Evolutionary conservation across 805 yeast species (phyloP).

Genomic region (Metschnikowia kunwiensis): DNA sequence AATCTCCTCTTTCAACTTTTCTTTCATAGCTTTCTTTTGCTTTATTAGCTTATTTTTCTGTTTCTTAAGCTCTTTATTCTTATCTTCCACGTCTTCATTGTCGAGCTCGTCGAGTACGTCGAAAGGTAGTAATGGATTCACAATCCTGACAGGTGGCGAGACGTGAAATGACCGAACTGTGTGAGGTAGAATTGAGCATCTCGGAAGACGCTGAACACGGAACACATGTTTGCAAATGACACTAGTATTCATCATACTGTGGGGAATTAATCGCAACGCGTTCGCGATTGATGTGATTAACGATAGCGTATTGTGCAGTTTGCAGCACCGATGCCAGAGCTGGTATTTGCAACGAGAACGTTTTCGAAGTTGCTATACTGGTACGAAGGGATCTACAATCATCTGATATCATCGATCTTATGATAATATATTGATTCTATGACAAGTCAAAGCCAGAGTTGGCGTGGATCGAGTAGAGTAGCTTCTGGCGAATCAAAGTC

Average conservation of each 20-base stretch:
- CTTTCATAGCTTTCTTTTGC: constrained; percentile 19
- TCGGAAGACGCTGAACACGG: too few species aligned
- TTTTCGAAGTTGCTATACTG: too few species aligned
- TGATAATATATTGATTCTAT: not conserved
- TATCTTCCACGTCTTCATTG: constrained; percentile 28
- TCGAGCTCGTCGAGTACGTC: constrained; percentile 38
- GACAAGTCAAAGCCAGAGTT: constrained; percentile 83
- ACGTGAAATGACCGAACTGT: constrained; percentile 4
- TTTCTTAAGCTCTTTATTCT: constrained; percentile 27
- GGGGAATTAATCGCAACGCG: too few species aligned
- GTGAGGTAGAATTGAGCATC: too few species aligned
- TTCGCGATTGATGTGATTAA: too few species aligned
- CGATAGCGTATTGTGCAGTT: too few species aligned
- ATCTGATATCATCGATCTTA: too few species aligned
- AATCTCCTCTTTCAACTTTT: constrained; percentile 7
- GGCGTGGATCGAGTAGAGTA: constrained; percentile 74
- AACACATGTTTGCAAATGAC: too few species aligned
- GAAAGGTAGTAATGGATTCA: constrained; percentile 42
- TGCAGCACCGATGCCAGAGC: too few species aligned
- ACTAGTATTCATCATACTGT: too few species aligned
- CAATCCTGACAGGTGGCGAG: not conserved
- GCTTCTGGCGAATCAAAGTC: constrained; percentile 49
- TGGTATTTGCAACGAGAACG: too few species aligned
- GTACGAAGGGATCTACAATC: too few species aligned
- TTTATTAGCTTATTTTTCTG: constrained; percentile 26